phyloP scores from a whole-genome alignment of 169 alveolate species.

The Cyclospora cayetanensis region DNA sequence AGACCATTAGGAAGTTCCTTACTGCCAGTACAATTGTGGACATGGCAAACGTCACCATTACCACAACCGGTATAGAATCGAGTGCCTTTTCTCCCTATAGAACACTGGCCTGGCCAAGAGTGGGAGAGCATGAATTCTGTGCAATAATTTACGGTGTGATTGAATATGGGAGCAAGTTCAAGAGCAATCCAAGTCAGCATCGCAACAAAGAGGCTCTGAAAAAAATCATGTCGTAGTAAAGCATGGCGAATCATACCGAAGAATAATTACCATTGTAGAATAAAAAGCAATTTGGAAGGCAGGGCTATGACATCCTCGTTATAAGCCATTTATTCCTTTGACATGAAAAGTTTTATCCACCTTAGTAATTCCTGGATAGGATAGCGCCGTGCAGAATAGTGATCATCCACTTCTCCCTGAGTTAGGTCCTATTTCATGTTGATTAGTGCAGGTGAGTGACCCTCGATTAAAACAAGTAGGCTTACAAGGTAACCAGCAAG shows the following conservation, averaged over 20 bases:
- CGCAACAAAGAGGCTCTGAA: slow-evolving; percentile 5
- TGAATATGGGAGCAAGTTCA: slow-evolving; percentile 21
- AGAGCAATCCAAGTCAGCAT: slow-evolving; percentile 22
- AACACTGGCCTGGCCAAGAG: neutral
- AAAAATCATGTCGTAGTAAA: neutral
- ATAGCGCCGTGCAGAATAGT: slow-evolving; percentile 29
- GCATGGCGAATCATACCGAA: neutral
- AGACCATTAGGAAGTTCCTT: neutral
- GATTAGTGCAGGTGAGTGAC: neutral
- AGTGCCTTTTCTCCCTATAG: slow-evolving; percentile 24
- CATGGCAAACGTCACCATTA: neutral
- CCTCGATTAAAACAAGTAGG: neutral
- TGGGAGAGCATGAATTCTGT: neutral
- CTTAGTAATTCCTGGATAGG: slow-evolving; percentile 7
- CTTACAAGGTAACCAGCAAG: slow-evolving; percentile 29
- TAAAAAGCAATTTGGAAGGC: slow-evolving; percentile 23
- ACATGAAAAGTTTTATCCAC: neutral
- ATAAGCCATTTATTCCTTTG: neutral
- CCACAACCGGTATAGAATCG: neutral
- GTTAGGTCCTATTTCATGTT: slow-evolving; percentile 1
- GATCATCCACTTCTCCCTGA: slow-evolving; percentile 40
- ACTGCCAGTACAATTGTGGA: slow-evolving; percentile 20
- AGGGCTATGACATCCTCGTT: neutral
- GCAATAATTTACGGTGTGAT: slow-evolving; percentile 4
- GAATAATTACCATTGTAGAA: neutral